Evolutionary conservation across 768 basidiomycete species (phyloP).

Genomic region (Amyloporia xantha): DNA sequence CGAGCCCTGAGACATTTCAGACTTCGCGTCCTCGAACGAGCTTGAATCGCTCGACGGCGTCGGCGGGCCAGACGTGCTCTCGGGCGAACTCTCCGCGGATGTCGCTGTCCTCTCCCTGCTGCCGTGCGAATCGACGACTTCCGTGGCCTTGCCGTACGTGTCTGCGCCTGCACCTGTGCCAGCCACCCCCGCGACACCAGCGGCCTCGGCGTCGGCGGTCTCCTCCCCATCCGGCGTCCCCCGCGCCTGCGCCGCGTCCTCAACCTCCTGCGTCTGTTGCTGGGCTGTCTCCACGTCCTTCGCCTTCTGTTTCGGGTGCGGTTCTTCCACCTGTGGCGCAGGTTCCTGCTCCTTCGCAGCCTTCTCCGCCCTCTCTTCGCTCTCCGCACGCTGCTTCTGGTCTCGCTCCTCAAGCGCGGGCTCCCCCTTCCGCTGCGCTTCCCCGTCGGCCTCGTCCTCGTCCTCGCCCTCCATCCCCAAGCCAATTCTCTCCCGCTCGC

Average conservation of each 20-base stretch:
- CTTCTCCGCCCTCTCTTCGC: neutral
- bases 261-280: neutral
- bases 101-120: neutral
- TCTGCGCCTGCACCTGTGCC: neutral
- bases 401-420: neutral
- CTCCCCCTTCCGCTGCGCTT: conserved; percentile 1
- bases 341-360: neutral
- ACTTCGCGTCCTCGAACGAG: conserved; percentile 2
- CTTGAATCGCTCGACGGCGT: conserved; percentile 8
- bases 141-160: neutral
- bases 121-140: neutral
- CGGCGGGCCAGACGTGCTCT: conserved; percentile 9
- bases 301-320: too few relatives aligned
- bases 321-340: neutral
- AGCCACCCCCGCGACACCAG: neutral
- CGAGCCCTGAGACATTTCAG: neutral
- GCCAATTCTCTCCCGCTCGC: conserved; percentile 17
- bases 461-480: conserved; percentile 9
- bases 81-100: neutral
- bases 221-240: neutral
- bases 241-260: neutral
- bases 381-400: neutral
- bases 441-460: conserved; percentile 4
- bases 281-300: neutral
- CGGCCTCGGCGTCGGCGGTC: neutral